Conservation (phyloP, 2,329 filamentous ascomycete species). For the Penicillium sclerotigenum region DNA sequence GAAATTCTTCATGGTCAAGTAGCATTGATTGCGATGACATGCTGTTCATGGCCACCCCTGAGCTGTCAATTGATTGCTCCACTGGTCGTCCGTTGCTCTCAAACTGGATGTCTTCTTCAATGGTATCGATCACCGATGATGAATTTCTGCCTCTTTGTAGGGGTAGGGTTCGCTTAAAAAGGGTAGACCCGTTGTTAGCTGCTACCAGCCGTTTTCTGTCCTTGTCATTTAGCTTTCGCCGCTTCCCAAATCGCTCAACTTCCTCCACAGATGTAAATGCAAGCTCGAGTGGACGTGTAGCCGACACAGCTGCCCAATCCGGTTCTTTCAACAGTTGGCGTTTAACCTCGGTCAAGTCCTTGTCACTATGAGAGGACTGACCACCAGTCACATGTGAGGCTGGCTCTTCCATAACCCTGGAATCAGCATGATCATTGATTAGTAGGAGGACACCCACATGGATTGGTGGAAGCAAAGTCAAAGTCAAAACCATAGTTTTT, state of each 20-base stretch:
- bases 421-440: background rate
- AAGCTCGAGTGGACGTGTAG: constrained; percentile 35
- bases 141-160: background rate
- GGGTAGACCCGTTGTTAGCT: background rate
- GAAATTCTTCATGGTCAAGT: constrained; percentile 25
- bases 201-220: constrained; percentile 29
- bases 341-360: constrained; percentile 29
- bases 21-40: constrained; percentile 37
- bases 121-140: constrained; percentile 3
- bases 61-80: constrained; percentile 1
- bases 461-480: background rate
- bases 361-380: background rate
- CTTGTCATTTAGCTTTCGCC: constrained; percentile 32
- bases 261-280: constrained; percentile 30
- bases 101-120: constrained; percentile 22
- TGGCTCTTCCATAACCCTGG: background rate
- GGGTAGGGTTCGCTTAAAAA: constrained; percentile 3
- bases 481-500: constrained; percentile 3
- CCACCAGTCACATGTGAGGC: background rate
- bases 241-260: constrained; percentile 34
- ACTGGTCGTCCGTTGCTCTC: constrained; percentile 22
- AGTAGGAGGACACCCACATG: background rate
- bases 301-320: constrained; percentile 40
- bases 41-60: constrained; percentile 7
- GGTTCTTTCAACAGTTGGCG: constrained; percentile 33